Evolutionary conservation across 768 basidiomycete species (phyloP).

Genomic region (Rhodotorula diobovata): DNA sequence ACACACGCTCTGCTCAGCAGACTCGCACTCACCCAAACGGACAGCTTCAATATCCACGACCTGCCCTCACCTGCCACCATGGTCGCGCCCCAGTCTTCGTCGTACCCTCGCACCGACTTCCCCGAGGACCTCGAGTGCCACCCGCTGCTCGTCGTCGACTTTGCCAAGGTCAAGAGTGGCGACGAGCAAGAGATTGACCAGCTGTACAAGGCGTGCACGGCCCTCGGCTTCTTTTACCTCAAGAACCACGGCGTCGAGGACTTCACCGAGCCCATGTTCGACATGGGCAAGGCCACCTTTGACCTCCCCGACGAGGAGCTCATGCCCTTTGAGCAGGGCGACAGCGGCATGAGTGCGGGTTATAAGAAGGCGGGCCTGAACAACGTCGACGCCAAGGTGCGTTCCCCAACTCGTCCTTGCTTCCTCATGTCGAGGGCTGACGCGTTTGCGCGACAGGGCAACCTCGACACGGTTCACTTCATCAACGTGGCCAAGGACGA

Average conservation of each 20-base stretch:
- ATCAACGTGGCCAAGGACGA: slow-evolving; percentile 64
- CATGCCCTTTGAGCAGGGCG: slow-evolving; percentile 57
- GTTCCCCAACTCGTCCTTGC: background rate
- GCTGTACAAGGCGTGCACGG: slow-evolving; percentile 59
- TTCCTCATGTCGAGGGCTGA: background rate
- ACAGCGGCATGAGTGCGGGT: slow-evolving; percentile 46
- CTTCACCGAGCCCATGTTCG: slow-evolving; percentile 57
- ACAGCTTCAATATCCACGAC: background rate
- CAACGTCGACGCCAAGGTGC: slow-evolving; percentile 13
- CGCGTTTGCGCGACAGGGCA: slow-evolving; percentile 47
- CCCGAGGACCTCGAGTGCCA: slow-evolving; percentile 57
- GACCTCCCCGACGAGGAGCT: slow-evolving; percentile 58
- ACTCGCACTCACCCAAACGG: background rate
- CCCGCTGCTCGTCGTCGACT: slow-evolving; percentile 59
- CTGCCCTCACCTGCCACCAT: background rate
- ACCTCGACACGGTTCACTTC: slow-evolving; percentile 60
- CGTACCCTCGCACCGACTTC: slow-evolving; percentile 46
- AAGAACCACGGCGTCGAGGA: slow-evolving; percentile 15
- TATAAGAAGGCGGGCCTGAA: slow-evolving; percentile 50
- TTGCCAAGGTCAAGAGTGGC: slow-evolving; percentile 51
- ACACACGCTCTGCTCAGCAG: too few relatives aligned
- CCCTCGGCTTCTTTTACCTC: slow-evolving; percentile 63
- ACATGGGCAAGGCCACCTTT: slow-evolving; percentile 58
- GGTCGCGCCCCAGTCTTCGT: background rate
- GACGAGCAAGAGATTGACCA: slow-evolving; percentile 53